These are phyloP conservation scores for Kodamaea derodonti DNA, from an alignment of 1,139 yeast genomes.

Conservation along the genomic window DNA sequence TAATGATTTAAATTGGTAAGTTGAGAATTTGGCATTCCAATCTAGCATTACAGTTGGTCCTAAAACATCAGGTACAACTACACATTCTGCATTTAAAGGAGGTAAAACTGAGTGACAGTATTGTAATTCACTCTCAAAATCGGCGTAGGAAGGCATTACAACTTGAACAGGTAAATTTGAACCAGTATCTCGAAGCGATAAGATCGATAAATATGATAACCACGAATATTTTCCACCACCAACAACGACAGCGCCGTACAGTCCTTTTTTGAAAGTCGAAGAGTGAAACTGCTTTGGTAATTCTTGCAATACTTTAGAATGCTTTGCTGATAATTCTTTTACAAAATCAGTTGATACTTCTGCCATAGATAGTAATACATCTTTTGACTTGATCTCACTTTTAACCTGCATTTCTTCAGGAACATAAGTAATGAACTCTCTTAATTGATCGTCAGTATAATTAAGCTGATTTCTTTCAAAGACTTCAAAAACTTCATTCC, in stretches of 20 bases:
- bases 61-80: conserved; percentile 30
- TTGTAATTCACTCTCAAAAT: conserved; percentile 19
- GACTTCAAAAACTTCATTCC: conserved; percentile 15
- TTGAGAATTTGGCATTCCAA: conserved; percentile 26
- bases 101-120: conserved; percentile 15
- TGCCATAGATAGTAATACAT: conserved; percentile 28
- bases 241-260: conserved; percentile 34
- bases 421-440: conserved; percentile 21
- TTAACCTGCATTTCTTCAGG: conserved; percentile 20
- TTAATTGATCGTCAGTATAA: conserved; percentile 12
- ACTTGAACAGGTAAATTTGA: conserved; percentile 37
- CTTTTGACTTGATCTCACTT: conserved; percentile 24
- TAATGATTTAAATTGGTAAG: conserved; percentile 40
- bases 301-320: conserved; percentile 18
- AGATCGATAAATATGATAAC: conserved; percentile 34
- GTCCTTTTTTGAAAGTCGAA: conserved; percentile 21
- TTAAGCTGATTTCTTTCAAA: conserved; percentile 12
- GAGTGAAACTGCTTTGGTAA: conserved; percentile 25
- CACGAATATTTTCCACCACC: conserved; percentile 40
- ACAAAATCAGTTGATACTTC: conserved; percentile 20
- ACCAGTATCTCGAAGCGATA: conserved; percentile 33
- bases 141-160: conserved; percentile 31
- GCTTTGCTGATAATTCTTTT: conserved; percentile 24
- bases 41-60: conserved; percentile 32
- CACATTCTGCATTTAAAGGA: conserved; percentile 14